Evolutionary conservation across 805 yeast species (phyloP).

Genomic region (Lipomyces yamanashiensis): DNA sequence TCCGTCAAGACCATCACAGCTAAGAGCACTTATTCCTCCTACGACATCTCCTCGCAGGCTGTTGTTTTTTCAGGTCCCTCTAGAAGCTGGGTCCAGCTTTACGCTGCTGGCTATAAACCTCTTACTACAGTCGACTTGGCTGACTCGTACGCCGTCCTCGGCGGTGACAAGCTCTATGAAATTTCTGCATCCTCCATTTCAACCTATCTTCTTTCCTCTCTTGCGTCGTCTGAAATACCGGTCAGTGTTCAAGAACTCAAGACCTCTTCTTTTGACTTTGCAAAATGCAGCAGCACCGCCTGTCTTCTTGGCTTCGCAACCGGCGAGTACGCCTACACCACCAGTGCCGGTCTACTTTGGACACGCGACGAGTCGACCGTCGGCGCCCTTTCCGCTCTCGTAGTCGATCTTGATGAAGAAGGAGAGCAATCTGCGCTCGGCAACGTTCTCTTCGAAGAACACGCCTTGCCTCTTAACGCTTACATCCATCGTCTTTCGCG

Average conservation of each 20-base stretch:
- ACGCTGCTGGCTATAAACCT: background rate
- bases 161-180: background rate
- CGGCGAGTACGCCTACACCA: conserved; percentile 17
- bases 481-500: conserved; percentile 40
- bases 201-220: no score
- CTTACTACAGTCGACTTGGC: background rate
- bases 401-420: conserved; percentile 41
- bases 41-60: background rate
- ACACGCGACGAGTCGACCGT: conserved; percentile 43
- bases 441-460: conserved; percentile 42
- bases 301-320: conserved; percentile 17
- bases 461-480: conserved; percentile 40
- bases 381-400: conserved; percentile 35
- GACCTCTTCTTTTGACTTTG: conserved; percentile 8
- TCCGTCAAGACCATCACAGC: conserved; percentile 8
- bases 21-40: conserved; percentile 9
- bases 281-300: conserved; percentile 15
- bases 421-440: conserved; percentile 38
- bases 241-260: conserved; percentile 1
- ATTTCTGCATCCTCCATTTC: background rate
- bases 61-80: background rate
- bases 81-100: conserved; percentile 10
- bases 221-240: background rate
- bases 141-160: background rate
- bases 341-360: conserved; percentile 34